Evolutionary conservation across 345 rosid genomes (phyloP), one percentile per base, ranked within the genome.

Genomic region (Melaleuca alternifolia): DNA sequence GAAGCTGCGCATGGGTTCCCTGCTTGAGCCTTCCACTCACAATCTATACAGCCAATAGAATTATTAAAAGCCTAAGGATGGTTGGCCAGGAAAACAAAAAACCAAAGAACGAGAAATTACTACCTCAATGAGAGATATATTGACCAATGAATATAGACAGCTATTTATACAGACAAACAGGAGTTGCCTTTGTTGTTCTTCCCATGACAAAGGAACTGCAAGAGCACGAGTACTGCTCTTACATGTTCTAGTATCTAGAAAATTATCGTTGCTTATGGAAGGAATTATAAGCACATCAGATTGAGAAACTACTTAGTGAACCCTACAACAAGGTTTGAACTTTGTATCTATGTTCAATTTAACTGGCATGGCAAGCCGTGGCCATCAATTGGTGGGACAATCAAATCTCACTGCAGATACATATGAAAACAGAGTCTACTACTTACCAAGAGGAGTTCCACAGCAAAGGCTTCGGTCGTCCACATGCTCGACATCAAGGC

Each of bases 381-480:
- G 33, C 79, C 7, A 37, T 37, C 48, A 71, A 71, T 20, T 6
- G 48, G 33, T 37, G 26, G 13, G 48, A 71, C 81, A 37, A 37
- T 71, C 81, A 71, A 71, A 71, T 71, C 81, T 37, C 18, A 9
- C 48, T 9, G 81, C 81, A 71, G 13, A 71, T 13, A 20, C 81
- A 71, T 33, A 65, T 18, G 37, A 10, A 71, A 71, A 71, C 81
- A 37, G 3, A 2, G 37, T 28, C 85, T 7, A 0, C 85, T 83
- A 76, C 90, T 87, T 92, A 97, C 99, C 99, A 41, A 94, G 95
- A 82, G 98, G 93, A 82, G 98, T 95, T 59, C 96, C 99, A 84
- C 99, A 97, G 88, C 99, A 97, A 54, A 97, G 94, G 86, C 98
- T 96, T 88, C 99, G 91, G 61, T 97, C 99, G 85, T 97, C 99